Percentiles rank a stretch among this genome's conserved stretches.
phyloP scores from a whole-genome alignment of 768 basidiomycete genomes.

The Boletus tylopilopsis region DNA sequence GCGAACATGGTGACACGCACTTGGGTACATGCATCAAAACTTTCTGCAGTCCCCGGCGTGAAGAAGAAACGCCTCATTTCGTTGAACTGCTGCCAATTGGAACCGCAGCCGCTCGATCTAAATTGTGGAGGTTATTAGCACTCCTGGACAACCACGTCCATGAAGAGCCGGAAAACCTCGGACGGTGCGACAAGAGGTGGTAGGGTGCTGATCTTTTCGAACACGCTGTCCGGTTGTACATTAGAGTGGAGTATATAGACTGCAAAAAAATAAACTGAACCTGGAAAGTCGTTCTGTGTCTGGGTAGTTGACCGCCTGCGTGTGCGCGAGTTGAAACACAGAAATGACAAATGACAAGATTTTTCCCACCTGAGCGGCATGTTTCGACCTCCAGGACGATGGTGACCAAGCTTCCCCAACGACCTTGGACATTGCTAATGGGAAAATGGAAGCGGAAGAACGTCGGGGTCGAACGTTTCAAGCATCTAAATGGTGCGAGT shows the following conservation, averaged over 20 bases:
- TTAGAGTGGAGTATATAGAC: not conserved
- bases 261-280: slow-evolving; percentile 32
- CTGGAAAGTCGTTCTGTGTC: slow-evolving; percentile 56
- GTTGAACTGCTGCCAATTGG: slow-evolving; percentile 77
- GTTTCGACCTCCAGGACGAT: slow-evolving; percentile 75
- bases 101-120: slow-evolving; percentile 81
- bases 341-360: not conserved
- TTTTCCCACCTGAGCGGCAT: slow-evolving; percentile 63
- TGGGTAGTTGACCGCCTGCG: slow-evolving; percentile 70
- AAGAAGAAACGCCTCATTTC: slow-evolving; percentile 86
- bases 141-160: slow-evolving; percentile 17
- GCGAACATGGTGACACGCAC: slow-evolving; percentile 39
- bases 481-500: not conserved
- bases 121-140: slow-evolving; percentile 17
- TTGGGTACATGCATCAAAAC: slow-evolving; percentile 87
- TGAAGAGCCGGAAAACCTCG: slow-evolving; percentile 54
- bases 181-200: slow-evolving; percentile 92
- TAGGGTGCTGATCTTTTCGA: slow-evolving; percentile 70
- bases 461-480: too few species aligned
- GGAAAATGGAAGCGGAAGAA: not conserved
- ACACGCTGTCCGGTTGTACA: slow-evolving; percentile 46
- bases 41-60: slow-evolving; percentile 99
- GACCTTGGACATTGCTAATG: slow-evolving; percentile 9
- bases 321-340: not conserved
- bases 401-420: slow-evolving; percentile 53